Base-by-base conservation (phyloP, 768 basidiomycete species). In the Galerina marginata region DNA sequence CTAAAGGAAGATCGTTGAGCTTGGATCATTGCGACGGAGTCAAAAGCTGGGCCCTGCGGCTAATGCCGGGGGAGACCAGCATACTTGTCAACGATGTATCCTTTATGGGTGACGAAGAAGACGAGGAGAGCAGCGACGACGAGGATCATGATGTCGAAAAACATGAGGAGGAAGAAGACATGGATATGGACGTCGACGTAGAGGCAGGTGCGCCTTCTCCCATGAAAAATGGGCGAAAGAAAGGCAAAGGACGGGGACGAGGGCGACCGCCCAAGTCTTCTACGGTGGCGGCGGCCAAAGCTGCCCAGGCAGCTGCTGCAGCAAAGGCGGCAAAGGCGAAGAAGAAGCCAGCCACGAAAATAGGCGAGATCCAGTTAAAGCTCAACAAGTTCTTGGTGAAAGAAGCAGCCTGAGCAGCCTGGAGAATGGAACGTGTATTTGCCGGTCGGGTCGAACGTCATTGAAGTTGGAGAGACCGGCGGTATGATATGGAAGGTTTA, bases 401-500 rank as follows among this genome's bases (percentile, higher is more conserved):
- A 29, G 80, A 80, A 80, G 56, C 77, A 79, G 47, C 71, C 80
- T 39, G 82, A 80, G 25, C 72, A 76, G 15, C 72, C 77, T 46
- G 83, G 83, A 1, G 73, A 81, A 54, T 93, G 92, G 92, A 80
- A 82, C 64, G 74, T 91, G 14, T 81, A 82, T 15, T 73, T 92
- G 15, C 78, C 83, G 1, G 69, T 77, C 4, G 92, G 92, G 12
- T 66, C 77, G 4, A 90, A 85, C 65, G 74, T 86, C 15, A 71
- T 94, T 29, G 92, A 93, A 71, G 75, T 94, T 25, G 90, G 91
- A 37, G 89, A 90, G 75, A 82, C 81, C 66, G 87, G 84, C 37
- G 89, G 89, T 9, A 71, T 86, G 65, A 71, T 84, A 25, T 92
- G 90, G 90, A 91, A 88, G 72, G 77, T 90, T 23, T 89, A 89